Evolutionary conservation across 345 rosid genomes (phyloP), one percentile per base, ranked within the genome.

Genomic region (Linum trigynum): DNA sequence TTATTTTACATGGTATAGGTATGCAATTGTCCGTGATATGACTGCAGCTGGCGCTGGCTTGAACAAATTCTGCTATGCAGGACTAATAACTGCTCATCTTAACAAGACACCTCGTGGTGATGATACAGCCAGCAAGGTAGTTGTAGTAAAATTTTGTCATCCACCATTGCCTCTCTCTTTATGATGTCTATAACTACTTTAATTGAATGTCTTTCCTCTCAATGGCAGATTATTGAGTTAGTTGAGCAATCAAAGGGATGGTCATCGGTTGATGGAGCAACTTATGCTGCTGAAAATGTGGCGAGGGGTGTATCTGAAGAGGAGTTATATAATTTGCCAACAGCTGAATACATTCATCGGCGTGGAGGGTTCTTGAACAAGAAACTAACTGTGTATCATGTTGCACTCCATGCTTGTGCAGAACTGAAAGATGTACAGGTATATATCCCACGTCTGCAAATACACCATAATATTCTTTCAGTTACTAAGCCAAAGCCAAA

Each of bases 31-130:
- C 37, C 91, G 96, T 63, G 99, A 94, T 77, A 94, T 94, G 99
- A 86, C 99, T 70, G 92, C 95, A 57, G 96, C 92, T 70, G 99
- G 91, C 77, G 95, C 83, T 69, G 95, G 82, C 66, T 85, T 94
- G 76, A 86, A 94, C 82, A 87, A 83, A 80, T 94, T 86, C 83
- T 94, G 97, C 80, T 90, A 94, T 74, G 97, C 99, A 64, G 99
- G 96, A 63, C 92, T 94, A 62, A 90, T 94, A 69, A 61, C 81
- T 64, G 97, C 95, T 36, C 88, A 90, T 78, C 58, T 82, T 76
- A 90, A 88, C 82, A 88, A 84, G 81, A 76, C 38, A 7, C 90
- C 97, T 39, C 51, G 80, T 71, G 73, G 87, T 40, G 85, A 85
- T 66, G 86, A 88, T 73, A 72, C 84, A 55, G 81, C 91, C 23